These are phyloP conservation scores for Penicillium sp. DNA, from an alignment of 2,329 filamentous ascomycete genomes.

Conservation along the genomic window DNA sequence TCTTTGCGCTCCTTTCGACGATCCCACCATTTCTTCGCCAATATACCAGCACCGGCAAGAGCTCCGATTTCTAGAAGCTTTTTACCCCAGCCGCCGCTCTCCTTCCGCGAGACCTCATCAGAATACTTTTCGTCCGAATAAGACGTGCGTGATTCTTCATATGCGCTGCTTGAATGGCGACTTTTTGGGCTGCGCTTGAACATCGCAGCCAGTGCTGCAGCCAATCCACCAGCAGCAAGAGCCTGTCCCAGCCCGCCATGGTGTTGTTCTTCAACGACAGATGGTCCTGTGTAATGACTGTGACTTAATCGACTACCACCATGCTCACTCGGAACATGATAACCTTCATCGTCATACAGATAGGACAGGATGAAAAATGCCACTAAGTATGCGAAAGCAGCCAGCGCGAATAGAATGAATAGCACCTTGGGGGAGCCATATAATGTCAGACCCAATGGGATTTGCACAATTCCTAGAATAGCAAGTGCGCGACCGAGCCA, in stretches of 20 bases:
- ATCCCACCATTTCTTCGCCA: slow-evolving; percentile 61
- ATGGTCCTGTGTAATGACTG: slow-evolving; percentile 56
- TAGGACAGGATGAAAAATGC: slow-evolving; percentile 80
- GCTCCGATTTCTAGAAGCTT: slow-evolving; percentile 63
- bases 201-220: slow-evolving; percentile 59
- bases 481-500: slow-evolving; percentile 80
- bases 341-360: slow-evolving; percentile 55
- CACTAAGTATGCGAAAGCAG: slow-evolving; percentile 70
- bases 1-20: slow-evolving; percentile 56
- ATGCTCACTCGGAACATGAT: slow-evolving; percentile 55
- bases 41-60: slow-evolving; percentile 61
- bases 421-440: slow-evolving; percentile 85
- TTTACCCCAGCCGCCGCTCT: slow-evolving; percentile 57
- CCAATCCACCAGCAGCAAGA: slow-evolving; percentile 49
- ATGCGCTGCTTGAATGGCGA: slow-evolving; percentile 43
- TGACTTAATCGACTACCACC: slow-evolving; percentile 48
- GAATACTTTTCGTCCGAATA: slow-evolving; percentile 67
- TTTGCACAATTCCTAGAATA: slow-evolving; percentile 79
- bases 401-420: slow-evolving; percentile 84
- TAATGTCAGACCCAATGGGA: slow-evolving; percentile 83
- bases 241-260: slow-evolving; percentile 52
- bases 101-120: slow-evolving; percentile 45
- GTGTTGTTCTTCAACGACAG: slow-evolving; percentile 49
- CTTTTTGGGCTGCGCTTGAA: slow-evolving; percentile 43
- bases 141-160: slow-evolving; percentile 55